Evolutionary conservation across 225 moss, liverwort and hornwort genomes (phyloP).

Genomic region (Marchantia polymorpha): DNA sequence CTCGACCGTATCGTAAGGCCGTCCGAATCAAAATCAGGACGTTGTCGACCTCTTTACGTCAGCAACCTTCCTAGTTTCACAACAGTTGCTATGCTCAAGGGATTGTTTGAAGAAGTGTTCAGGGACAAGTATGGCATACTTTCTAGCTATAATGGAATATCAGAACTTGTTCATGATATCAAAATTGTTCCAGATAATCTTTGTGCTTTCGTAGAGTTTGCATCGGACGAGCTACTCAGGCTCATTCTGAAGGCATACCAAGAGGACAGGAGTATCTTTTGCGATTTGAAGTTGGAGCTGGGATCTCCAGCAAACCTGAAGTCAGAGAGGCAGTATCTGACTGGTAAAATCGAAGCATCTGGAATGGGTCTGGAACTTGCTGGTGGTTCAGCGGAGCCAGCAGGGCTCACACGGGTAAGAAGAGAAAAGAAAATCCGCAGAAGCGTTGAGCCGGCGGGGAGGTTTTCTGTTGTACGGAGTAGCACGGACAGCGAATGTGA

Average conservation of each 20-base stretch:
- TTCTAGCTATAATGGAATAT: constrained; percentile 27
- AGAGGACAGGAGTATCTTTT: constrained; percentile 35
- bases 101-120: constrained; percentile 41
- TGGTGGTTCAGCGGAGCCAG: constrained; percentile 16
- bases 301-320: constrained; percentile 22
- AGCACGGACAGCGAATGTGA: constrained; percentile 40
- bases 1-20: constrained; percentile 14
- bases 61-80: constrained; percentile 40
- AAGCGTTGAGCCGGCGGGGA: constrained; percentile 25
- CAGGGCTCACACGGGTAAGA: constrained; percentile 17
- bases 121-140: constrained; percentile 33
- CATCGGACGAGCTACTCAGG: constrained; percentile 39
- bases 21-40: constrained; percentile 25
- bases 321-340: constrained; percentile 28
- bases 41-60: constrained; percentile 34
- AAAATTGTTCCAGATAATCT: constrained; percentile 29
- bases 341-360: constrained; percentile 27
- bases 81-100: constrained; percentile 33
- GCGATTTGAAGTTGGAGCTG: constrained; percentile 40
- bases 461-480: constrained; percentile 26
- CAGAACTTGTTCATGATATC: constrained; percentile 38
- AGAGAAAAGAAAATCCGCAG: constrained; percentile 26
- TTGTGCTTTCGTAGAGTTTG: constrained; percentile 41
- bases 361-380: constrained; percentile 27
- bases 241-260: constrained; percentile 38